Base-by-base conservation (phyloP, 768 basidiomycete species). In the Lactarius hengduanensis region DNA sequence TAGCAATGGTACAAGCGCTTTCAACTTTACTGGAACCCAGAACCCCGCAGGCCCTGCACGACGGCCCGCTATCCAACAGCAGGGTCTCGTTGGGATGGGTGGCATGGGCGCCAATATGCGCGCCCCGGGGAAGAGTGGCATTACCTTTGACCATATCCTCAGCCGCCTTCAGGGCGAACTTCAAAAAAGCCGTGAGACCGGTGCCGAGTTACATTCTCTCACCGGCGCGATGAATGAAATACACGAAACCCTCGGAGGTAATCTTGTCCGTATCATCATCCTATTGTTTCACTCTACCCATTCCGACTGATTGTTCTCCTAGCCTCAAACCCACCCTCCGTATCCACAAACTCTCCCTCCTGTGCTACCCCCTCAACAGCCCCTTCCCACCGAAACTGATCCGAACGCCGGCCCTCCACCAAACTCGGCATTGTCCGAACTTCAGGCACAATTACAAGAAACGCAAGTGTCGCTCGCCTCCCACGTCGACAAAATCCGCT, bases 121-220 rank as follows among this genome's bases (percentile, higher is more conserved):
- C 16, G 82, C 82, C 0, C 89, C 90, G 1, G 89, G 91, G 20
- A 94, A 93, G 77, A 89, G 89, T 72, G 93, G 94, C 0, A 80
- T 97, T 28, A 91, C 88, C 9, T 96, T 98, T 74, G 96, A 98
- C 72, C 92, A 95, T 71, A 94, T 98, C 61, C 78, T 98, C 55
- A 90, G 83, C 63, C 86, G 92, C 41, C 80, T 98, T 2, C 96
- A 98, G 75, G 87, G 88, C 69, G 96, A 98, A 74, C 85, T 98
- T n/a, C 90, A 91, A 78, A 97, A 96, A 79, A 94, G 92, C 72
- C 86, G 93, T 20, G 96, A 98, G 74, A 97, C 96, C 0, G 92
- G 93, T 16, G 82, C 88, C 0, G 96, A 98, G 73, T 80, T 99
- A 4, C 86, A 88, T 68, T 84, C 84, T 0, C 78, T 98, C 38